These are phyloP conservation scores for Golovinomyces cichoracearum DNA, from an alignment of 2,329 filamentous ascomycete genomes.

Conservation along the genomic window DNA sequence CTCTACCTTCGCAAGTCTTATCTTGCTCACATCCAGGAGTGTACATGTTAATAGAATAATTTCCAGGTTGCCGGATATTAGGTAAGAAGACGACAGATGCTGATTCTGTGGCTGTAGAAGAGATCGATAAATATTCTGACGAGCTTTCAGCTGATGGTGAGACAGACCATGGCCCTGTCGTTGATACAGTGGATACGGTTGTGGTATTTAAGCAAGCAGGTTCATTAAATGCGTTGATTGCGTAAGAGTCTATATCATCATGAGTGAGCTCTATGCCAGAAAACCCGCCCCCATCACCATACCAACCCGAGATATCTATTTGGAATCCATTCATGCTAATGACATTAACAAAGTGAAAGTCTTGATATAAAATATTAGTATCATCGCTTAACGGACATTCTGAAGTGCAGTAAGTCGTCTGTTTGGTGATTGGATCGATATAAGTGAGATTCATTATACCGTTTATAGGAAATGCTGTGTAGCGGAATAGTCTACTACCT, in stretches of 20 bases:
- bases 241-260: conserved; percentile 64
- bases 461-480: conserved; percentile 58
- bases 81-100: conserved; percentile 56
- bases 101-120: conserved; percentile 33
- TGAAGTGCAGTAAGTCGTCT: conserved; percentile 47
- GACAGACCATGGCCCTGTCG: conserved; percentile 48
- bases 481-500: conserved; percentile 70
- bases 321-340: conserved; percentile 74
- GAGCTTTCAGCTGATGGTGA: conserved; percentile 41
- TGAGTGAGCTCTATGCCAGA: conserved; percentile 69
- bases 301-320: conserved; percentile 67
- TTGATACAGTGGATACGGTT: conserved; percentile 37
- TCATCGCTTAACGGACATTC: conserved; percentile 63
- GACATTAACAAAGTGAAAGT: conserved; percentile 70
- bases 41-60: conserved; percentile 75
- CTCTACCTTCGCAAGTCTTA: conserved; percentile 46
- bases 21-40: conserved; percentile 77
- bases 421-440: conserved; percentile 44
- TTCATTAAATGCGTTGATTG: conserved; percentile 69
- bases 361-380: conserved; percentile 41
- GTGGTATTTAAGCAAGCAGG: conserved; percentile 45
- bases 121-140: conserved; percentile 46
- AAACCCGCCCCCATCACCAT: conserved; percentile 61
- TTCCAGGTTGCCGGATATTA: conserved; percentile 65
- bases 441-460: conserved; percentile 96